Conservation (phyloP, 768 basidiomycete genomes). For the Podaxis mareebaensis region DNA sequence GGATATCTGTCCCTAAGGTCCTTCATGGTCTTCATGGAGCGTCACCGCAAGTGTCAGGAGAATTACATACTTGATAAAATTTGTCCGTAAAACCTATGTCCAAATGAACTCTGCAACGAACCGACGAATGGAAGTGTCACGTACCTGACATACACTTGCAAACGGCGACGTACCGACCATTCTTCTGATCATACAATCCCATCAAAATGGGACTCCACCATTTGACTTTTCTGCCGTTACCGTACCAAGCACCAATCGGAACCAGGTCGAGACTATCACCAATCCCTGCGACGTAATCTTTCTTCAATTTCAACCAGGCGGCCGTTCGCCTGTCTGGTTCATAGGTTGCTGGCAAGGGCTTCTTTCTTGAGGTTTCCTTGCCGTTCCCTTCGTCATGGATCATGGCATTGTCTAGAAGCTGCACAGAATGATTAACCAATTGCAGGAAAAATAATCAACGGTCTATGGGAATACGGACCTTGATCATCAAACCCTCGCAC, state of each 20-base stretch:
- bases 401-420: slow-evolving; percentile 68
- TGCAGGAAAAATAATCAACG: not conserved
- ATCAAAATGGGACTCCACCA: slow-evolving; percentile 94
- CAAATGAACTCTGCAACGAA: not conserved
- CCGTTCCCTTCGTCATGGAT: slow-evolving; percentile 28
- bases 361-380: slow-evolving; percentile 44
- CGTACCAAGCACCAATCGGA: slow-evolving; percentile 85
- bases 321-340: slow-evolving; percentile 86
- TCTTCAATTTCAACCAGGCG: slow-evolving; percentile 91
- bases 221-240: slow-evolving; percentile 82
- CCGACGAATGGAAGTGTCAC: slow-evolving; percentile 19
- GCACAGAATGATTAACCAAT: not conserved
- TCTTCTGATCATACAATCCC: slow-evolving; percentile 67
- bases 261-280: slow-evolving; percentile 77
- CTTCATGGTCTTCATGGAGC: slow-evolving; percentile 33
- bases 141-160: slow-evolving; percentile 90
- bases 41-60: not conserved
- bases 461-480: slow-evolving; percentile 43
- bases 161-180: slow-evolving; percentile 67
- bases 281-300: slow-evolving; percentile 82
- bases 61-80: slow-evolving; percentile 67
- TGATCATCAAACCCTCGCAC: slow-evolving; percentile 95
- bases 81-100: slow-evolving; percentile 75
- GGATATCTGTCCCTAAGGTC: slow-evolving; percentile 66
- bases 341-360: slow-evolving; percentile 81